Evolutionary conservation across 129 eudicot genomes (phyloP), one percentile per base, ranked within the genome.

Genomic region (Sambucus nigra): DNA sequence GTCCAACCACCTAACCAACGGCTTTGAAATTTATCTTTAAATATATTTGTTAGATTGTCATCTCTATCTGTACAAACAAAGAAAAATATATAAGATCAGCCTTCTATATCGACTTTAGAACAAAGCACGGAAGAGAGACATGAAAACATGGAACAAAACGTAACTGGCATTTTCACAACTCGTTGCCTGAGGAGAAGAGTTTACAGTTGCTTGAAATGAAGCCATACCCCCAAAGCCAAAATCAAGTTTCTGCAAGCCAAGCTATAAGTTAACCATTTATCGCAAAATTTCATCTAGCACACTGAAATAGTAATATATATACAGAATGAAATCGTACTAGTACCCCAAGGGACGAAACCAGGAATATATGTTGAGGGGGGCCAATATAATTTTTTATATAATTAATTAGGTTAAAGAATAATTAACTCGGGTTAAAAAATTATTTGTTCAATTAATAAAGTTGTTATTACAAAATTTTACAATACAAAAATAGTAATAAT

Each of bases 1-100:
- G 81, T 48, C 96, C 96, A 87, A 68, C 94, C 94, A 73, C 96
- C 96, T 42, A 79, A 66, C 96, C 96, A 87, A 31, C 94, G 96
- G 66, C 96, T 87, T 50, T 72, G 71, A 61, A 79, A 87, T 55
- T 63, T 59, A 33, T 71, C 62, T 39, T 70, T 58, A 59, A 65
- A 70, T 54, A 31, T 51, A 24, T 47, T 32, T 25, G 31, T 52
- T 33, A 47, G 17, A 24, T 32, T 60, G 55, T 65, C 52, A 57
- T 71, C 55, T 27, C 56, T 66, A 60, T 29, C 85, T 73, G 65
- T 33, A 62, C 9, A 10, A 67, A 2, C 16, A 61, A 48, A 25
- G 12, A 12, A 13, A 48, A 69, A 29, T 25, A 21, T 4, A 21
- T 4, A 13, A 35, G 24, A 45, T 22, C 51, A 47, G 26, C 39